These are phyloP conservation scores for Candida mattraensis DNA, from an alignment of 805 yeast species.

Conservation along the genomic window DNA sequence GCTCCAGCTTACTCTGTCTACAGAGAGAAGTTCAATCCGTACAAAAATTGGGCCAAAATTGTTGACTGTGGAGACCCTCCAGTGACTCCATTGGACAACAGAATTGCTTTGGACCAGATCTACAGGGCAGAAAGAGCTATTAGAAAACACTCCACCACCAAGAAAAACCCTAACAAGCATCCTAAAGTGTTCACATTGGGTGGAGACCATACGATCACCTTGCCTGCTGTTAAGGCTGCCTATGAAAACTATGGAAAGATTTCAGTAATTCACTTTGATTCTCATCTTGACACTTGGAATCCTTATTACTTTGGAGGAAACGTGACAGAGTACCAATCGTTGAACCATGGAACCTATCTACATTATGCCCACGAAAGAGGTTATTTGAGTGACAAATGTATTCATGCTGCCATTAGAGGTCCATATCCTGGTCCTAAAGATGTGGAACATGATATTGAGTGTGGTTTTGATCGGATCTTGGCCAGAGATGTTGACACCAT, in stretches of 20 bases:
- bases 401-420: conserved; percentile 63
- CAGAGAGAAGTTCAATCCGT: conserved; percentile 31
- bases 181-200: conserved; percentile 55
- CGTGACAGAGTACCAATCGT: conserved; percentile 49
- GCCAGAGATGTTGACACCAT: conserved; percentile 45
- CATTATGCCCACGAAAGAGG: conserved; percentile 69
- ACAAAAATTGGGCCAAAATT: conserved; percentile 38
- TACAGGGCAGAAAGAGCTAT: conserved; percentile 50
- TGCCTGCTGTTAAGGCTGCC: conserved; percentile 51
- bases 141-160: conserved; percentile 34
- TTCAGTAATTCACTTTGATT: conserved; percentile 60
- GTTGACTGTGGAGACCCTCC: conserved; percentile 59
- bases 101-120: conserved; percentile 52
- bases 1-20: conserved; percentile 40
- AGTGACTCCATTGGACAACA: conserved; percentile 55
- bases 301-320: conserved; percentile 60
- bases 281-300: conserved; percentile 72
- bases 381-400: conserved; percentile 44
- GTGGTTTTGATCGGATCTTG: conserved; percentile 35
- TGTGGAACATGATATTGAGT: conserved; percentile 40
- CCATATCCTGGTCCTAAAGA: conserved; percentile 44
- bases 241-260: conserved; percentile 48
- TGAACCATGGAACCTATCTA: conserved; percentile 64
- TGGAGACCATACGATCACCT: conserved; percentile 60
- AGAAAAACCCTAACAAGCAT: conserved; percentile 17